Base-by-base conservation (phyloP, 1,284 basidiomycete genomes). In the Lentinus polychrous region DNA sequence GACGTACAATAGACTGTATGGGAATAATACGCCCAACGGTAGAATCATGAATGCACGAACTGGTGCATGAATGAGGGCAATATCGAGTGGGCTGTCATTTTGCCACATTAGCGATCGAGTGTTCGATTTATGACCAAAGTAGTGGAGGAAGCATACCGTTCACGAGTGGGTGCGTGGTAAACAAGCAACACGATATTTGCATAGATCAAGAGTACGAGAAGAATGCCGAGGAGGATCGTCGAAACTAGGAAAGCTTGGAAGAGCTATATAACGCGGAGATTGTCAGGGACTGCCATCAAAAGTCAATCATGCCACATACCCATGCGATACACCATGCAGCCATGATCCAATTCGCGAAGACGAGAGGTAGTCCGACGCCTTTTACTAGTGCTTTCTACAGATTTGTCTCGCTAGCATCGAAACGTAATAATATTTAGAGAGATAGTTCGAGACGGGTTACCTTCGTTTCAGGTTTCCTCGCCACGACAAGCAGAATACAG, bases 311-410 rank as follows among this genome's bases (percentile, higher is more conserved):
- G 15, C 10, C 8, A 40, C 76, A 31, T 56, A 91, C 86, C 79
- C 86, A 94, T 54, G 83, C 72, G 36, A 94, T 76, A 0, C 87
- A 86, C 89, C 91, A 94, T 2, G 79, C 65, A 0, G 86, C 90
- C 78, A 91, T 85, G 6, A 87, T 58, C 75, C 88, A 86, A 60
- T 95, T 94, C 3, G 87, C 78, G 22, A 89, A 61, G 0, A 93
- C 86, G 38, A 94, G 75, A 1, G 85, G 75, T 2, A 87, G 62
- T 0, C 91, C 91, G 8, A 92, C 86, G 5, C 83, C 90, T 57
- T 87, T 81, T 0, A 85, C 75, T 4, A 91, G 65, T 0, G 86
- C 76, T 46, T 68, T 73, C 81, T 86, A 52, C 27, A 31, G 35
- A 38, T 5, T 37, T 37, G 14, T 5, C 12, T 37, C 14, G 18